A percentile compares a stretch with the other conserved stretches of the same genome.
These are phyloP conservation scores for Phytopythium mirpurense DNA, from an alignment of 352 stramenopile species.

Conservation along the genomic window DNA sequence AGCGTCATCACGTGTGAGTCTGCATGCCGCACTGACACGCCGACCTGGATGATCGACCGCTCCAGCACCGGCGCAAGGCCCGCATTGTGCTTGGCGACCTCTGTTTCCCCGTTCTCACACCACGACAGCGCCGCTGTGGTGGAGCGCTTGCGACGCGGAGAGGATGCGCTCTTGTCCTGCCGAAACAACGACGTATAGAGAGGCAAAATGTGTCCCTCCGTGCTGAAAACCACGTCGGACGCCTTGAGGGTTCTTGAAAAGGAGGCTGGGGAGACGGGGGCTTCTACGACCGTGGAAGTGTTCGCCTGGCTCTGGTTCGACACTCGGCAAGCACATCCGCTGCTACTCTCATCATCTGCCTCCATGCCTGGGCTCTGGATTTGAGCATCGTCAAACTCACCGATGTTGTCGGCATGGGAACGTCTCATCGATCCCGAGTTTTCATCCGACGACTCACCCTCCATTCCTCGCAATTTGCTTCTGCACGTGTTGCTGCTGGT, in stretches of 20 bases:
- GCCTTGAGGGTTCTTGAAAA: slow-evolving; percentile 37
- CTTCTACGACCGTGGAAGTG: not conserved
- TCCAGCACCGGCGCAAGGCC: slow-evolving; percentile 21
- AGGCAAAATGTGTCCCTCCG: slow-evolving; percentile 75
- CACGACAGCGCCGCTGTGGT: slow-evolving; percentile 8
- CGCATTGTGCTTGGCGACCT: slow-evolving; percentile 31
- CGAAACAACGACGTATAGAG: slow-evolving; percentile 54
- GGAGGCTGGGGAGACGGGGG: not conserved
- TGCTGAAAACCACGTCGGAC: slow-evolving; percentile 77
- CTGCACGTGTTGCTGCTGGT: not conserved
- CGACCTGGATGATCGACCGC: slow-evolving; percentile 29
- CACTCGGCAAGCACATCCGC: slow-evolving; percentile 1
- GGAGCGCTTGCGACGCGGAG: not conserved
- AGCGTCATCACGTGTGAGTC: slow-evolving; percentile 63
- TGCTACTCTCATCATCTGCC: not conserved
- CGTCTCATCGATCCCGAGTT: not conserved
- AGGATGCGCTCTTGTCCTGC: not conserved
- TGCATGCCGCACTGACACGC: slow-evolving; percentile 52
- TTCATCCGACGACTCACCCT: not conserved
- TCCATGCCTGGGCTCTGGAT: not conserved
- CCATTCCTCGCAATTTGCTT: not conserved
- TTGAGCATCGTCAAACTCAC: not conserved
- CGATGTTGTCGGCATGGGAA: not conserved
- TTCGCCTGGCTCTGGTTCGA: slow-evolving; percentile 8
- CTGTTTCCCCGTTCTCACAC: slow-evolving; percentile 53